phyloP scores from a whole-genome alignment of 495 filamentous ascomycete species.

The Xylaria scruposa region DNA sequence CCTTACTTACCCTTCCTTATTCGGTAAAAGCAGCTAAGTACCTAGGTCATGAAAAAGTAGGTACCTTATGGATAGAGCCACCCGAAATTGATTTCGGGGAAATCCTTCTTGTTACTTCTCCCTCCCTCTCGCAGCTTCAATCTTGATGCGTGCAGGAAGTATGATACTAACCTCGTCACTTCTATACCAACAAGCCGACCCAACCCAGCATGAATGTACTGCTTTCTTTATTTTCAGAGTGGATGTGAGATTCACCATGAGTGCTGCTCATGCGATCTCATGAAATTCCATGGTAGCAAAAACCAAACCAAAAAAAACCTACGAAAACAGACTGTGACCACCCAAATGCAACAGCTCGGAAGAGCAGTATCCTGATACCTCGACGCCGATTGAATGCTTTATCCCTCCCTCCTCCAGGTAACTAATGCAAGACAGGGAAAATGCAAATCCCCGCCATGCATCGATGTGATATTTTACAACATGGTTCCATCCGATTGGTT shows the following conservation, averaged over 20 bases:
- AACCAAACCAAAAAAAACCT: not conserved
- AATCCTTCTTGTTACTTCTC: not conserved
- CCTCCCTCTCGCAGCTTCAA: not conserved
- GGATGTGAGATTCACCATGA: not conserved
- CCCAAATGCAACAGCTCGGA: slow-evolving; percentile 10
- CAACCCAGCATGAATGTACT: not conserved
- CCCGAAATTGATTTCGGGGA: not conserved
- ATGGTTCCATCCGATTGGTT: not conserved
- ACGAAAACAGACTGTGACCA: not conserved
- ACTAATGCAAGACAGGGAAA: not conserved
- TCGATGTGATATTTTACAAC: slow-evolving; percentile 16
- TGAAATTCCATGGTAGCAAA: not conserved
- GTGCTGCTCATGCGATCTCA: slow-evolving; percentile 2
- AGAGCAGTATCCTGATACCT: slow-evolving; percentile 9
- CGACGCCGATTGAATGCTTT: slow-evolving; percentile 24
- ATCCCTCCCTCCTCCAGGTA: not conserved
- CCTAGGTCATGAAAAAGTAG: not conserved
- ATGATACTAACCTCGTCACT: not conserved
- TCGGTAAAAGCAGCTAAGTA: not conserved
- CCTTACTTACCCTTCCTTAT: not conserved
- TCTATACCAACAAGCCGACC: not conserved
- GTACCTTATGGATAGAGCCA: not conserved
- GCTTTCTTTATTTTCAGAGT: not conserved
- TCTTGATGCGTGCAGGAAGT: not conserved
- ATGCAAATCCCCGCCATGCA: slow-evolving; percentile 3